A percentile compares a stretch with the other conserved stretches of the same genome.
phyloP scores from a whole-genome alignment of 371 early-diverging fungal genomes.

The Entomophthora muscae region DNA sequence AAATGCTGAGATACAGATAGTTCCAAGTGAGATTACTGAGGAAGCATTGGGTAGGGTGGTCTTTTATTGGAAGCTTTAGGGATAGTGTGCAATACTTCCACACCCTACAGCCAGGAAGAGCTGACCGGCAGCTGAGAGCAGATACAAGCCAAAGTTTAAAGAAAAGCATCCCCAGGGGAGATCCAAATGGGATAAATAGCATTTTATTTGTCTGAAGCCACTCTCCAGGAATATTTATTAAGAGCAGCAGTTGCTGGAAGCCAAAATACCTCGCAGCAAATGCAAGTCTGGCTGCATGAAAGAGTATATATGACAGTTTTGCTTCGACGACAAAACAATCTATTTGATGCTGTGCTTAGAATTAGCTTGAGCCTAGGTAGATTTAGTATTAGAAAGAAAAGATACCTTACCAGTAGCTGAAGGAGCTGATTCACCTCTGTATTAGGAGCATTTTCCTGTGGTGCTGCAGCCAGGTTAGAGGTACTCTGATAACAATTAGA shows the following conservation, averaged over 20 bases:
- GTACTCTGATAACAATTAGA: not conserved
- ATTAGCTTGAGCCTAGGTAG: not conserved
- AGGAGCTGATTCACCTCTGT: not conserved
- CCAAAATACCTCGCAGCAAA: no score
- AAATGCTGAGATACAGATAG: no score
- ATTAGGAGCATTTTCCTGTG: not conserved
- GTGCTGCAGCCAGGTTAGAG: not conserved
- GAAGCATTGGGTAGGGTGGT: no score
- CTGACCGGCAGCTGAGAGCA: not conserved
- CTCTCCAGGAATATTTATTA: not conserved
- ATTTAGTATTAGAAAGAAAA: not conserved
- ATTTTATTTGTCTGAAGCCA: not conserved
- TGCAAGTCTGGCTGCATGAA: no score
- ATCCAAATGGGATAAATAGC: not conserved
- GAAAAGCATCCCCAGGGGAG: not conserved
- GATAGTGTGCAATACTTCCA: not conserved
- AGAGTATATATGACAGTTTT: not conserved
- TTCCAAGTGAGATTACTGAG: no score
- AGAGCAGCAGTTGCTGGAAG: no score
- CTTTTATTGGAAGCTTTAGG: not conserved
- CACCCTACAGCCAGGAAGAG: not conserved
- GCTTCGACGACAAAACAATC: not conserved
- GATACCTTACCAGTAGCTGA: not conserved
- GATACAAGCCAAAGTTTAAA: not conserved
- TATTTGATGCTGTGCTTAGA: not conserved